phyloP scores from a whole-genome alignment of 345 rosid species.

The Jatropha curcas region DNA sequence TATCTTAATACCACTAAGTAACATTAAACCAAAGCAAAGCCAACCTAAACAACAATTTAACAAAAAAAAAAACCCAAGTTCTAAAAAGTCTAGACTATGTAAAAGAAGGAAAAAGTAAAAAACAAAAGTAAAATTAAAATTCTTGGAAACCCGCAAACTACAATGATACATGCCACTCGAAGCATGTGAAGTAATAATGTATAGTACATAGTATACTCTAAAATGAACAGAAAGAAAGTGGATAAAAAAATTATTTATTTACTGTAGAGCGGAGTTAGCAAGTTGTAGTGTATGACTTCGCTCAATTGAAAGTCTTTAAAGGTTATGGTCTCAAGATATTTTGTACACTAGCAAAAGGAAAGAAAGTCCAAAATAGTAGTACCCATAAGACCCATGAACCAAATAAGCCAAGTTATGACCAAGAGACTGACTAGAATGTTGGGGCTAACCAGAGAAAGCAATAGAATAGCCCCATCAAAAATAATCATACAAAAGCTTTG shows the following conservation, averaged over 20 bases:
- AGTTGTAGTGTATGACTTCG: neutral
- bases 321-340: neutral
- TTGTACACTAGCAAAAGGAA: neutral
- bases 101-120: neutral
- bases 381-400: neutral
- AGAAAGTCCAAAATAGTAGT: neutral
- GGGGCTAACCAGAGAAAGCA: conserved; percentile 8
- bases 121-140: neutral
- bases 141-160: conserved; percentile 3
- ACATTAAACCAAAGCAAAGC: no score
- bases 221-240: conserved; percentile 1
- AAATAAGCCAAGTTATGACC: neutral
- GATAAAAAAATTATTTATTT: neutral
- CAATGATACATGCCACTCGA: neutral
- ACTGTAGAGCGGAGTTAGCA: neutral
- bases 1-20: neutral
- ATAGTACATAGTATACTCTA: neutral
- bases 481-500: neutral
- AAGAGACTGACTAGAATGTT: conserved; percentile 1
- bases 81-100: neutral
- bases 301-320: neutral
- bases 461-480: neutral
- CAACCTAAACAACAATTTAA: no score
- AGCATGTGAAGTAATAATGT: conserved; percentile 4
- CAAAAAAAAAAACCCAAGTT: neutral